Evolutionary conservation across 23 red algal species (phyloP).

Genomic region (Gracilaria gracilis): DNA sequence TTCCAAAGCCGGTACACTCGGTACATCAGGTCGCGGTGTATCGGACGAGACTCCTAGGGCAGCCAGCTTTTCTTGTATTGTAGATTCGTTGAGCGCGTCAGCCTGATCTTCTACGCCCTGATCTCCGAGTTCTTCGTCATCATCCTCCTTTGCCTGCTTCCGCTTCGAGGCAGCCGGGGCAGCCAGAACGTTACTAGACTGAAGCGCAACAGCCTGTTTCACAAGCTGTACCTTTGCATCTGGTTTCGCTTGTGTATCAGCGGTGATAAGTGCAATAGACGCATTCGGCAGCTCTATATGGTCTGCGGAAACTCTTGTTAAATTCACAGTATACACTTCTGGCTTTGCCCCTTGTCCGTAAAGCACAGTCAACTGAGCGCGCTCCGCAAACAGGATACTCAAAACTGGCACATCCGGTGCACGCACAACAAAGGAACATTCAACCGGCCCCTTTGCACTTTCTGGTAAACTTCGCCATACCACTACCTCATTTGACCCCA

Average conservation of each 20-base stretch:
- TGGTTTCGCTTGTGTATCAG: not conserved
- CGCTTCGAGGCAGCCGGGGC: not conserved
- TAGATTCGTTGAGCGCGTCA: not conserved
- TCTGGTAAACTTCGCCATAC: slow-evolving; percentile 21
- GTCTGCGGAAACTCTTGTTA: slow-evolving; percentile 2
- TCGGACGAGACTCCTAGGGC: slow-evolving; percentile 41
- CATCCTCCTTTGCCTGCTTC: slow-evolving; percentile 1
- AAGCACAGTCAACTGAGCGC: slow-evolving; percentile 10
- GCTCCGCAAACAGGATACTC: slow-evolving; percentile 11
- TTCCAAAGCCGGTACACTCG: slow-evolving; percentile 26
- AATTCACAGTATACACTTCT: slow-evolving; percentile 4
- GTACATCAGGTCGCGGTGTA: not conserved
- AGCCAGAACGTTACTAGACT: slow-evolving; percentile 13
- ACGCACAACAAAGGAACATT: slow-evolving; percentile 37
- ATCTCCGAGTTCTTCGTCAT: slow-evolving; percentile 24
- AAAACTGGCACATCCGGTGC: slow-evolving; percentile 19
- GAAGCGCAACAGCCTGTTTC: slow-evolving; percentile 18
- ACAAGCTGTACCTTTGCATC: slow-evolving; percentile 27
- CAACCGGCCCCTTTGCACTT: not conserved
- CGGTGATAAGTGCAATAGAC: slow-evolving; percentile 15
- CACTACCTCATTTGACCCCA: slow-evolving; percentile 15
- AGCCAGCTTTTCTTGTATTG: slow-evolving; percentile 71
- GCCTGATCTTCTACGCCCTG: not conserved
- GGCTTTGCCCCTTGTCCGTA: slow-evolving; percentile 10
- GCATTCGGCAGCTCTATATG: not conserved